phyloP scores from a whole-genome alignment of 768 basidiomycete species.

The Lactifluus rugatus region DNA sequence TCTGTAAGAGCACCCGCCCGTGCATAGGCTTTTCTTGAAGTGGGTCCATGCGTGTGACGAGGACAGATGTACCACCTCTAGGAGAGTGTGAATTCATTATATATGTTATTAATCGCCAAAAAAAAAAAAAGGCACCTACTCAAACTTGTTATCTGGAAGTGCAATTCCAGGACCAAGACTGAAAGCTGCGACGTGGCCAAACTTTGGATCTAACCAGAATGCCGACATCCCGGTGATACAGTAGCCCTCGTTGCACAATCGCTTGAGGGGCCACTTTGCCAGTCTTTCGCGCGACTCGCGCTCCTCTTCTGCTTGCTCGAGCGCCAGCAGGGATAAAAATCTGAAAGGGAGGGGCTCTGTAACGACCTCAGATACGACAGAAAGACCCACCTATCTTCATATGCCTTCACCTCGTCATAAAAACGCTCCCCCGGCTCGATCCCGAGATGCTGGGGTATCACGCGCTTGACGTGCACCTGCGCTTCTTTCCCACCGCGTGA shows the following conservation, averaged over 20 bases:
- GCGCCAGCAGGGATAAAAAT: constrained; percentile 38
- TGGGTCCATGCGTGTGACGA: constrained; percentile 57
- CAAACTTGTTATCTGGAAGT: constrained; percentile 60
- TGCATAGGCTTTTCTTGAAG: constrained; percentile 41
- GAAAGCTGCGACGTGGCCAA: constrained; percentile 60
- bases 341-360: constrained; percentile 23
- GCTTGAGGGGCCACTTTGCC: constrained; percentile 52
- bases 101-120: constrained; percentile 4
- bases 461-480: constrained; percentile 30
- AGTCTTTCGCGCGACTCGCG: constrained; percentile 52
- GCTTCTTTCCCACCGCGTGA: constrained; percentile 8
- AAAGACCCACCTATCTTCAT: constrained; percentile 41
- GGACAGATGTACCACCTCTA: constrained; percentile 62
- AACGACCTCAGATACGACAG: background rate
- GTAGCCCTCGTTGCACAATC: constrained; percentile 62
- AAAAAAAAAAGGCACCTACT: constrained; percentile 34
- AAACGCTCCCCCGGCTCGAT: constrained; percentile 33
- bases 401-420: constrained; percentile 42
- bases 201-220: constrained; percentile 59
- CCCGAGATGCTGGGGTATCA: constrained; percentile 28
- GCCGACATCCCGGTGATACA: constrained; percentile 54
- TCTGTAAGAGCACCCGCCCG: constrained; percentile 45
- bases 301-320: constrained; percentile 60
- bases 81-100: background rate
- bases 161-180: constrained; percentile 48